Conservation (phyloP, 73 alveolate genomes). For the Blepharisma stoltei region DNA sequence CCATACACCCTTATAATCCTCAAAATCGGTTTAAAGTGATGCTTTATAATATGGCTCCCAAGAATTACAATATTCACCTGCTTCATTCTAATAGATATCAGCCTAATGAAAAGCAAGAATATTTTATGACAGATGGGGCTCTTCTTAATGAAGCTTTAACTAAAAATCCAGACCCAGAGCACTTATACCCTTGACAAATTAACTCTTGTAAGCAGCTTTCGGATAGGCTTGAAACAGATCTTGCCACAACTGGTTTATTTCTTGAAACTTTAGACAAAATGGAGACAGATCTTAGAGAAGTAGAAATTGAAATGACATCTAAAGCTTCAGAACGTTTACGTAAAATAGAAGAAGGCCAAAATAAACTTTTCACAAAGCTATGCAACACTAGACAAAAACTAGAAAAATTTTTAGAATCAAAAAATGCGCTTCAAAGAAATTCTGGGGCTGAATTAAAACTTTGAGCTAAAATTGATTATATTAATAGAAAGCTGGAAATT, state of each 20-base stretch:
- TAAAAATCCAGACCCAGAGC: conserved; percentile 24
- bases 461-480: neutral
- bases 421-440: neutral
- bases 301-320: neutral
- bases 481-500: neutral
- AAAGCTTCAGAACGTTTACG: conserved; percentile 1
- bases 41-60: conserved; percentile 13
- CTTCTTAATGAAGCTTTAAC: neutral
- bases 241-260: neutral
- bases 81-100: conserved; percentile 14
- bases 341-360: conserved; percentile 8
- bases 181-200: conserved; percentile 17
- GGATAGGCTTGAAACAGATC: neutral
- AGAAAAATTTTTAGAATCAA: neutral
- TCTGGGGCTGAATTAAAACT: conserved; percentile 17
- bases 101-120: neutral
- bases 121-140: neutral
- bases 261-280: neutral
- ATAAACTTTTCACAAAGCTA: neutral
- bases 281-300: neutral
- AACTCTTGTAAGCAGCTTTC: conserved; percentile 4
- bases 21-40: conserved; percentile 6
- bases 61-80: neutral
- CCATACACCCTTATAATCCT: neutral
- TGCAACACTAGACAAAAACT: conserved; percentile 16